These are phyloP conservation scores for Cladosporium sp. DNA, from an alignment of 2,329 filamentous ascomycete species.

Conservation along the genomic window DNA sequence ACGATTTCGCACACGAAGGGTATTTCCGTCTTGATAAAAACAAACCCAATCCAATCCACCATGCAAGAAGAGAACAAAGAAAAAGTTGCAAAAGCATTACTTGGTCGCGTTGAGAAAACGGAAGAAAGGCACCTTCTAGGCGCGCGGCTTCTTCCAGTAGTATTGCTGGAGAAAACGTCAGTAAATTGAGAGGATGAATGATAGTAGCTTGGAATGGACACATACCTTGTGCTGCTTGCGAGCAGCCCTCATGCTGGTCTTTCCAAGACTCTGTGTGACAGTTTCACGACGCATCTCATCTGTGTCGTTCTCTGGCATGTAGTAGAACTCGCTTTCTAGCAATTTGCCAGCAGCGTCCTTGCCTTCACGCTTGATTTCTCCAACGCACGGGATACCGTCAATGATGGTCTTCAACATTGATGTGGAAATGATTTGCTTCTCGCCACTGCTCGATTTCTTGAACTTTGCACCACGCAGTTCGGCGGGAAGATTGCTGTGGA, in stretches of 20 bases:
- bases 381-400: slow-evolving; percentile 71
- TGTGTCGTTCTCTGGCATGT: slow-evolving; percentile 79
- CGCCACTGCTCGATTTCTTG: slow-evolving; percentile 25
- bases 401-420: slow-evolving; percentile 67
- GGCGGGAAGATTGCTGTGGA: slow-evolving; percentile 79
- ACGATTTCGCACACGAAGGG: slow-evolving; percentile 5
- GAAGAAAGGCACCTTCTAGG: slow-evolving; percentile 13
- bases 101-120: slow-evolving; percentile 1
- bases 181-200: slow-evolving; percentile 2
- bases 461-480: slow-evolving; percentile 37
- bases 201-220: slow-evolving; percentile 9
- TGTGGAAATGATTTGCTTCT: slow-evolving; percentile 45
- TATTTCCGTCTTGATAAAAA: slow-evolving; percentile 5
- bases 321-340: slow-evolving; percentile 96
- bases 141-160: slow-evolving; percentile 62
- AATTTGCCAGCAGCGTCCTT: slow-evolving; percentile 94
- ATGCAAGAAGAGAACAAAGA: slow-evolving; percentile 12
- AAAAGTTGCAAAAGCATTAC: slow-evolving; percentile 3
- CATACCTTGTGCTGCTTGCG: slow-evolving; percentile 95
- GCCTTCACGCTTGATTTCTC: slow-evolving; percentile 82
- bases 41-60: slow-evolving; percentile 5
- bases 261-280: slow-evolving; percentile 79
- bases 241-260: slow-evolving; percentile 83
- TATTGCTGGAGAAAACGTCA: slow-evolving; percentile 55
- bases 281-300: slow-evolving; percentile 75